phyloP scores from a whole-genome alignment of 1,284 basidiomycete genomes.

The Ustilago xerochloae region DNA sequence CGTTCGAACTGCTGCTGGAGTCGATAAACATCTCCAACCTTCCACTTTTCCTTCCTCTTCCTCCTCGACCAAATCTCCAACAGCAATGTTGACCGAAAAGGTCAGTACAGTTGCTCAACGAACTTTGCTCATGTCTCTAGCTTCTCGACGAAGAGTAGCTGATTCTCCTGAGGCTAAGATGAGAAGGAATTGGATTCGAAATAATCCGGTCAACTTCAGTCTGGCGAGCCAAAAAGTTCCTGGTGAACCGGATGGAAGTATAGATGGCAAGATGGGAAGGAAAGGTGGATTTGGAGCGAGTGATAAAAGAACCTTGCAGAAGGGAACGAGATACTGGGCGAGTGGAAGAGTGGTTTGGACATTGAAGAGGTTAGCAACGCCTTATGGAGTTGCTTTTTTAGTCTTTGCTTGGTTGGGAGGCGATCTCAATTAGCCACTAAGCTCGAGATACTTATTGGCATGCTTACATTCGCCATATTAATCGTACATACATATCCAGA shows the following conservation, averaged over 20 bases:
- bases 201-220: constrained; percentile 45
- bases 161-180: constrained; percentile 39
- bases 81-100: too few species aligned
- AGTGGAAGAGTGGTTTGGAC: constrained; percentile 56
- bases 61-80: too few species aligned
- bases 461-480: neutral
- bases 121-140: constrained; percentile 39
- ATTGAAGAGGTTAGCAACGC: constrained; percentile 53
- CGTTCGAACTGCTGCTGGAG: constrained; percentile 24
- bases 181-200: constrained; percentile 34
- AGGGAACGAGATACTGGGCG: constrained; percentile 49
- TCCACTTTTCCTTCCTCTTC: constrained; percentile 1
- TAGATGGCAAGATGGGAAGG: neutral
- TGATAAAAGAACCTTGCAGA: constrained; percentile 24
- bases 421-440: constrained; percentile 41
- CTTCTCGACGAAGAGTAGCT: constrained; percentile 18
- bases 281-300: constrained; percentile 27
- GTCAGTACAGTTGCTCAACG: constrained; percentile 36
- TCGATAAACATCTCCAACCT: constrained; percentile 22
- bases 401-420: constrained; percentile 66
- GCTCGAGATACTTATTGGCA: too few species aligned
- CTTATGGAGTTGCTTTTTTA: constrained; percentile 65
- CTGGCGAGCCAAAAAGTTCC: constrained; percentile 1
- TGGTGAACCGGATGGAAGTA: neutral
- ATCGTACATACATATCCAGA: neutral